Conservation (phyloP, 257 asterid species). For the Striga asiatica region DNA sequence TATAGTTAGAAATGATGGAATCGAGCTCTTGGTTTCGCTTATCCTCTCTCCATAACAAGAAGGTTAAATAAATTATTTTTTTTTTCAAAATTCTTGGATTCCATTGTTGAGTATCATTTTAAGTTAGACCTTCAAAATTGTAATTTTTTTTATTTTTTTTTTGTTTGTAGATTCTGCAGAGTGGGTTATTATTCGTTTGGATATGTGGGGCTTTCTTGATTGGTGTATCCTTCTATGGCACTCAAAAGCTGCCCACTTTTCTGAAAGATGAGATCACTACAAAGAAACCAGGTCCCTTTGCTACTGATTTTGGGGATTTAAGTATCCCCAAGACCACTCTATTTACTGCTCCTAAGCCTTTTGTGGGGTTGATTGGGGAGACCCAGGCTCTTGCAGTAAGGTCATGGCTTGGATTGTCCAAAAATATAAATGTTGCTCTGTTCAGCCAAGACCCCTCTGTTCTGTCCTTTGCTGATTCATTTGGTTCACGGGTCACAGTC, state of each 20-base stretch:
- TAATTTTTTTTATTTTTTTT: neutral
- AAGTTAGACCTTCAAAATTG: no score
- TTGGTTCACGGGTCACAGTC: slow-evolving; percentile 55
- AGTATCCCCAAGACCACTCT: slow-evolving; percentile 45
- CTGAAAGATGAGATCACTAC: slow-evolving; percentile 24
- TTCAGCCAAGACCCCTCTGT: slow-evolving; percentile 74
- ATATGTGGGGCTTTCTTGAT: slow-evolving; percentile 61
- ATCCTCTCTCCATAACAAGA: slow-evolving; percentile 25
- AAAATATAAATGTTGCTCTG: slow-evolving; percentile 51
- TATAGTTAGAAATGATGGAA: slow-evolving; percentile 24
- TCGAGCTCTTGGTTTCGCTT: slow-evolving; percentile 14
- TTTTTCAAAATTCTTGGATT: slow-evolving; percentile 11
- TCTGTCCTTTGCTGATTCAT: slow-evolving; percentile 46
- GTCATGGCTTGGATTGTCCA: slow-evolving; percentile 82
- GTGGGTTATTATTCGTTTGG: slow-evolving; percentile 76
- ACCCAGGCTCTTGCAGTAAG: slow-evolving; percentile 65
- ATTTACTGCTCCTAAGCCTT: slow-evolving; percentile 78
- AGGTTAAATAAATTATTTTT: slow-evolving; percentile 27
- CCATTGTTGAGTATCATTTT: slow-evolving; percentile 5
- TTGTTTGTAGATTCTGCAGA: slow-evolving; percentile 39
- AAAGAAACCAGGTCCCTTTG: slow-evolving; percentile 19
- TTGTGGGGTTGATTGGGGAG: slow-evolving; percentile 49
- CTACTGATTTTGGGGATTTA: slow-evolving; percentile 21
- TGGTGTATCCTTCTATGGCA: slow-evolving; percentile 55
- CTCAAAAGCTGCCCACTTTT: slow-evolving; percentile 43